Evolutionary conservation across 2,329 filamentous ascomycete species (phyloP).

Genomic region (Pseudocercospora crystallina): DNA sequence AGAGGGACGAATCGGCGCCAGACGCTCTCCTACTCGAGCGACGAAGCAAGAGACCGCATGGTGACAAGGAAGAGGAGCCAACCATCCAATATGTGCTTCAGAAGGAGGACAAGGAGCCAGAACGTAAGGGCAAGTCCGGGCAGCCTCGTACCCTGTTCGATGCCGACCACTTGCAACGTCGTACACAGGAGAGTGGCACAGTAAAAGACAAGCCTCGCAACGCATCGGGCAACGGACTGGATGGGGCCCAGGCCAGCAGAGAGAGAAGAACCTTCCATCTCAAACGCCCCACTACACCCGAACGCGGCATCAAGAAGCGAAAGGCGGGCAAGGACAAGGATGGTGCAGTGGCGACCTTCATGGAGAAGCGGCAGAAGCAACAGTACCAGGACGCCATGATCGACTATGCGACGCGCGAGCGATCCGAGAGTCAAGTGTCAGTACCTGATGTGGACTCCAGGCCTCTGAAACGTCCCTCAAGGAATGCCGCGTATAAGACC

Average conservation of each 20-base stretch:
- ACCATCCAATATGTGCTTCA: constrained; percentile 23
- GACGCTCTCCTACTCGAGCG: constrained; percentile 30
- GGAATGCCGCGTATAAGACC: constrained; percentile 18
- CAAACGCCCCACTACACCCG: constrained; percentile 19
- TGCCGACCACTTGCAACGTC: constrained; percentile 7
- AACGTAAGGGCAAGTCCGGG: not conserved
- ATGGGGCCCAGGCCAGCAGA: constrained; percentile 7
- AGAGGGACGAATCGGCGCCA: constrained; percentile 27
- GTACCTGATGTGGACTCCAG: not conserved
- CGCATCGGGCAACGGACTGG: constrained; percentile 16
- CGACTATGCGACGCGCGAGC: constrained; percentile 7
- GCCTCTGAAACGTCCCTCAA: constrained; percentile 27
- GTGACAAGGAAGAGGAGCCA: constrained; percentile 10
- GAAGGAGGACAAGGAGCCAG: constrained; percentile 10
- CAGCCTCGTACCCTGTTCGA: constrained; percentile 8
- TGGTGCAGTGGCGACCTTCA: constrained; percentile 29
- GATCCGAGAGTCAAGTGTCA: constrained; percentile 5
- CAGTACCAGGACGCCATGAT: constrained; percentile 14
- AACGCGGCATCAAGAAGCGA: constrained; percentile 16
- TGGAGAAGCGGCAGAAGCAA: constrained; percentile 24
- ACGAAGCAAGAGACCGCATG: constrained; percentile 22
- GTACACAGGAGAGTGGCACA: not conserved
- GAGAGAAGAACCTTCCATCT: constrained; percentile 26
- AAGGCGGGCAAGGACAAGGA: constrained; percentile 22
- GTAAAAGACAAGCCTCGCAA: constrained; percentile 13